These are phyloP conservation scores for Phytopythium mirpurense DNA, from an alignment of 352 stramenopile species.

Conservation along the genomic window DNA sequence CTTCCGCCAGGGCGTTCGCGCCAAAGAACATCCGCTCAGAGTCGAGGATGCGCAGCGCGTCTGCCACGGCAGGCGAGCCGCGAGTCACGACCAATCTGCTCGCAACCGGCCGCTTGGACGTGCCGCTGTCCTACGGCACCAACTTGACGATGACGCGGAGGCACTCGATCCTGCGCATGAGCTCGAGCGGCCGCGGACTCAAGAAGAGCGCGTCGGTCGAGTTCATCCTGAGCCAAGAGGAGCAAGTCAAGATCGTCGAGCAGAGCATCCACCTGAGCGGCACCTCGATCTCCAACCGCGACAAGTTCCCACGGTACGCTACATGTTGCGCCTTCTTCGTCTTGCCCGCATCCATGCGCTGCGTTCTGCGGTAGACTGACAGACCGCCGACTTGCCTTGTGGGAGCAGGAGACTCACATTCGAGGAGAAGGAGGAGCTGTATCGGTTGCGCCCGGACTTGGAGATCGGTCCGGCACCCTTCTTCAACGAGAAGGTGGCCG, in stretches of 20 bases:
- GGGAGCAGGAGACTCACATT: conserved; percentile 67
- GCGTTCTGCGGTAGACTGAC: not conserved
- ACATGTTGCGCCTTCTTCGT: not conserved
- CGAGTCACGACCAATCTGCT: conserved; percentile 7
- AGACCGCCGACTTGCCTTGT: too few relatives aligned
- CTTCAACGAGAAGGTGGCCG: conserved; percentile 53
- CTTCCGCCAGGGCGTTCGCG: not conserved
- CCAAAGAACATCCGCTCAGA: conserved; percentile 11
- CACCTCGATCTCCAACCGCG: conserved; percentile 28
- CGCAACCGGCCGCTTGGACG: conserved; percentile 5
- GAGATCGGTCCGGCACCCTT: conserved; percentile 59
- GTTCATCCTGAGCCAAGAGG: conserved; percentile 50
- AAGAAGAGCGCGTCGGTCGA: conserved; percentile 71
- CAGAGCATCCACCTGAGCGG: conserved; percentile 32
- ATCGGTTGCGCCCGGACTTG: conserved; percentile 74
- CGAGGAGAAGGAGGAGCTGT: conserved; percentile 80
- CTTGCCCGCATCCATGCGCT: not conserved
- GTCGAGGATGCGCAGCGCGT: conserved; percentile 13
- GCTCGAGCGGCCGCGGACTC: conserved; percentile 29
- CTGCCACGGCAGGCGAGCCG: conserved; percentile 12
- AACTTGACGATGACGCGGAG: conserved; percentile 22
- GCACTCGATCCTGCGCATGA: conserved; percentile 67
- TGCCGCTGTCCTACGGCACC: conserved; percentile 22
- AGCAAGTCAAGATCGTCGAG: conserved; percentile 19
- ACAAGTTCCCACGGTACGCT: conserved; percentile 40